Base-by-base conservation (phyloP, 75 land plant species). In the Pseudotsuga menziesii region DNA sequence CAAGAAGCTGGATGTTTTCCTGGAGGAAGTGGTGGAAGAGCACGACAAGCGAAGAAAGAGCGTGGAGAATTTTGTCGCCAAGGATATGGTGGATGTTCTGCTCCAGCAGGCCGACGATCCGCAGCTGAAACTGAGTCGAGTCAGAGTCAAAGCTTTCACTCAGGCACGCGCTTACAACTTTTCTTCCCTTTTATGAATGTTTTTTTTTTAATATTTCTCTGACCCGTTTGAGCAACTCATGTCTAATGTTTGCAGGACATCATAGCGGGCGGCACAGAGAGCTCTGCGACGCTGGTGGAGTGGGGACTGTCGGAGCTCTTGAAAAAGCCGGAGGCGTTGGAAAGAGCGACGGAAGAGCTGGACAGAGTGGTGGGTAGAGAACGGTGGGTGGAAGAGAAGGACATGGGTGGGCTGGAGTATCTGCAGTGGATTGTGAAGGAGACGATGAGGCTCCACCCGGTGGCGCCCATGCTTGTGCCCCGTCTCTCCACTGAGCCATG, bases 381-480 rank as follows among this genome's bases (percentile, higher is more conserved):
- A 5, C 54, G 83, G 35, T 82, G 86, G 91, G 81, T 89, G 59
- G 71, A 82, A 72, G 91, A 89, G 79, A 80, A 78, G 13, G 88
- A 89, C 81, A 73, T 84, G 3, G 69, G 57, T 0, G 26, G 61
- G 5, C 76, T 89, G 22, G 86, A 86, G 4, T 89, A 78, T 76
- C 58, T 89, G 35, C 77, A 82, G 2, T 80, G 83, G 7, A 84
- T 89, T 17, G 56, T 86, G 56, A 89, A 86, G 58, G 91, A 89
- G 67, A 86, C 91, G 29, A 86, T 92, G 87, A 54, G 94, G 19
- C 58, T 90, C 23, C 94, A 90, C 82, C 90, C 92, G 0, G 87
- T 82, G 55, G 90, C 83, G 4, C 92, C 90, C 20, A 57, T 90
- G 80, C 82, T 92, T 19, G 82, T 82, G 0, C 92, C 90, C 0